These are phyloP conservation scores for Fusarium sp. DNA, from an alignment of 2,329 filamentous ascomycete genomes.

Conservation along the genomic window DNA sequence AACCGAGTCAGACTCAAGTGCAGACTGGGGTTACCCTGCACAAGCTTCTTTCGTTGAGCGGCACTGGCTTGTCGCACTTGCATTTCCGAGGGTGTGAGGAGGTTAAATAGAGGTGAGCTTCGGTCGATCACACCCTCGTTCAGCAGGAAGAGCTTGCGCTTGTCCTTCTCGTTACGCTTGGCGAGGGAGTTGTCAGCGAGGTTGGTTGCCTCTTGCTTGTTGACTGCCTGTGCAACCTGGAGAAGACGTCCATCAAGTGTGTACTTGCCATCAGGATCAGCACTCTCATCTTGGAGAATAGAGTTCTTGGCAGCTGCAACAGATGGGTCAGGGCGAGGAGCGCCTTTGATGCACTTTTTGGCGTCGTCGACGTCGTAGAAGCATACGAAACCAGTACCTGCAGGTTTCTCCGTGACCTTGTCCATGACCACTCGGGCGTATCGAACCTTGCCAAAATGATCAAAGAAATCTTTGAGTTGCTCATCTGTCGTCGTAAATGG, in stretches of 20 bases:
- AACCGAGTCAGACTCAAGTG: conserved; percentile 91
- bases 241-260: conserved; percentile 91
- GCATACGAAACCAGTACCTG: conserved; percentile 94
- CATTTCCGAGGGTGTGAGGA: conserved; percentile 81
- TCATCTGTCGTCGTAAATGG: conserved; percentile 90
- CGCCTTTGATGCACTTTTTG: conserved; percentile 77
- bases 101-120: conserved; percentile 80
- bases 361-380: conserved; percentile 84
- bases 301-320: conserved; percentile 74
- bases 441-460: conserved; percentile 85
- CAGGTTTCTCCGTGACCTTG: conserved; percentile 82
- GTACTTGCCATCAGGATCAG: conserved; percentile 85
- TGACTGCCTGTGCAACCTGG: conserved; percentile 85
- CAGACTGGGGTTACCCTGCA: conserved; percentile 89
- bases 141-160: conserved; percentile 87
- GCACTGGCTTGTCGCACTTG: conserved; percentile 89
- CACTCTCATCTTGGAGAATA: conserved; percentile 85
- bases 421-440: conserved; percentile 95
- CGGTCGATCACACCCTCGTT: conserved; percentile 83
- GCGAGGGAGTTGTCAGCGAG: conserved; percentile 76
- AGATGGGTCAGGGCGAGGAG: conserved; percentile 67
- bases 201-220: conserved; percentile 79
- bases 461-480: conserved; percentile 84
- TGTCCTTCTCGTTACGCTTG: conserved; percentile 79
- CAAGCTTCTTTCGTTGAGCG: conserved; percentile 87